These are phyloP conservation scores for Thielaviopsis punctulata DNA, from an alignment of 2,329 filamentous ascomycete species.

Conservation along the genomic window DNA sequence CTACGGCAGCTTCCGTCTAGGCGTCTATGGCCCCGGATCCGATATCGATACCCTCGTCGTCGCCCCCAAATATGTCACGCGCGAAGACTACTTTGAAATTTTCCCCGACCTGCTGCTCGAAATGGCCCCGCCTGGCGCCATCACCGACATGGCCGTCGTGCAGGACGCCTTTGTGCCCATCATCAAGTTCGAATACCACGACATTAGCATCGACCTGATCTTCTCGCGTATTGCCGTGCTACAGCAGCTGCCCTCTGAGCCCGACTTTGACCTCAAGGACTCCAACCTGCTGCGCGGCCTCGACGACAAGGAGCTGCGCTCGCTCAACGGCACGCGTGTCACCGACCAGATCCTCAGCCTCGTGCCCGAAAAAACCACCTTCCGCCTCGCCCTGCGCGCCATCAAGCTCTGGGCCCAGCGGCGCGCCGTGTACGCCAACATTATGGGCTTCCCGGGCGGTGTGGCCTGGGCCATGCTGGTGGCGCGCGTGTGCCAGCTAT, in stretches of 20 bases:
- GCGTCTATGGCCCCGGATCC: slow-evolving; percentile 85
- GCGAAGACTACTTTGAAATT: slow-evolving; percentile 79
- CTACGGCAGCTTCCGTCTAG: slow-evolving; percentile 87
- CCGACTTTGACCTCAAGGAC: slow-evolving; percentile 61
- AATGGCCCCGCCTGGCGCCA: slow-evolving; percentile 60
- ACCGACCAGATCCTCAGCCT: slow-evolving; percentile 81
- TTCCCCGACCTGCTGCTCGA: slow-evolving; percentile 67
- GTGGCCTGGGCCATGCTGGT: slow-evolving; percentile 98
- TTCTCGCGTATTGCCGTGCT: slow-evolving; percentile 58
- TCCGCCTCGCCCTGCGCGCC: slow-evolving; percentile 72
- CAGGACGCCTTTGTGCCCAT: slow-evolving; percentile 88
- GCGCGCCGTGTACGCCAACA: slow-evolving; percentile 85
- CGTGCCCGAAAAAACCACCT: slow-evolving; percentile 78
- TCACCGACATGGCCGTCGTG: slow-evolving; percentile 71
- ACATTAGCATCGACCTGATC: slow-evolving; percentile 90
- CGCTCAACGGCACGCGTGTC: slow-evolving; percentile 84
- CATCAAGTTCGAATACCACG: slow-evolving; percentile 85
- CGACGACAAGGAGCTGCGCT: slow-evolving; percentile 72
- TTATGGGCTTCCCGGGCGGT: slow-evolving; percentile 90
- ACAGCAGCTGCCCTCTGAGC: slow-evolving; percentile 48
- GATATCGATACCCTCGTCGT: slow-evolving; percentile 96
- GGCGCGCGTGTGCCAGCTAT: slow-evolving; percentile 86
- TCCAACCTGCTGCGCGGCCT: slow-evolving; percentile 71
- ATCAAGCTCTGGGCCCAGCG: slow-evolving; percentile 95
- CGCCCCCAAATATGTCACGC: slow-evolving; percentile 72